Percentiles rank a stretch among this genome's conserved stretches.
Conservation (phyloP, 495 filamentous ascomycete species). For the Beverwykella pulmonaria region DNA sequence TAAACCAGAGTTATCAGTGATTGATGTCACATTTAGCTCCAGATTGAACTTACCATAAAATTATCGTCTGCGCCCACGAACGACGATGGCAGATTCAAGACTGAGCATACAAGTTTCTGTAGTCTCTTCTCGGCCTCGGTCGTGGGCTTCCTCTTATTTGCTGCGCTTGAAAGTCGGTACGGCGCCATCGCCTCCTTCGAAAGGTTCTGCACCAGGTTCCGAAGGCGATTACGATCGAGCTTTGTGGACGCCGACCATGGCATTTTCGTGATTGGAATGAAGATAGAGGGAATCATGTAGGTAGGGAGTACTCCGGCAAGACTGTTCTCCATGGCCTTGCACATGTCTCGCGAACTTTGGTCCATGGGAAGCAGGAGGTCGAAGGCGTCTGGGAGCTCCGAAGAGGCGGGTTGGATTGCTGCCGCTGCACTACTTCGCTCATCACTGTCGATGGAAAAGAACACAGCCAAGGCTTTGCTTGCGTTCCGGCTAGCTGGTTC, state of each 20-base stretch:
- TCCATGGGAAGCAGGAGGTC: slow-evolving; percentile 27
- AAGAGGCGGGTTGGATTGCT: slow-evolving; percentile 1
- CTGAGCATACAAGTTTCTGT: slow-evolving; percentile 19
- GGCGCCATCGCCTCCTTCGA: slow-evolving; percentile 26
- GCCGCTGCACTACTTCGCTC: background rate
- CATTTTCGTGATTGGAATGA: slow-evolving; percentile 28
- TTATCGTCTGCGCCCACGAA: slow-evolving; percentile 25
- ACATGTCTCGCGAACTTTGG: slow-evolving; percentile 14
- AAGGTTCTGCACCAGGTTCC: slow-evolving; percentile 26
- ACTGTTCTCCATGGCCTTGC: slow-evolving; percentile 30
- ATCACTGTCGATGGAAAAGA: slow-evolving; percentile 17
- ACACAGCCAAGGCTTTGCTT: slow-evolving; percentile 26
- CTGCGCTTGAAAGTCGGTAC: slow-evolving; percentile 12
- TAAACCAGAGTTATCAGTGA: background rate
- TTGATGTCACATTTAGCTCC: no score
- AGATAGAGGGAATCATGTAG: slow-evolving; percentile 37
- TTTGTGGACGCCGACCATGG: slow-evolving; percentile 23
- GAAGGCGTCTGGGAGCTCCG: slow-evolving; percentile 17
- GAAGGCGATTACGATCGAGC: slow-evolving; percentile 25
- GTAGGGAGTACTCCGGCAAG: slow-evolving; percentile 20
- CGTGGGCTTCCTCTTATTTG: slow-evolving; percentile 19
- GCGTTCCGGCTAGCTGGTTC: slow-evolving; percentile 27
- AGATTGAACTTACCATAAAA: slow-evolving; percentile 35
- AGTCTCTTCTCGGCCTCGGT: slow-evolving; percentile 29
- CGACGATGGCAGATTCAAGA: slow-evolving; percentile 18